Evolutionary conservation across 495 filamentous ascomycete species (phyloP).

Genomic region (Mytilinidion resinicola): DNA sequence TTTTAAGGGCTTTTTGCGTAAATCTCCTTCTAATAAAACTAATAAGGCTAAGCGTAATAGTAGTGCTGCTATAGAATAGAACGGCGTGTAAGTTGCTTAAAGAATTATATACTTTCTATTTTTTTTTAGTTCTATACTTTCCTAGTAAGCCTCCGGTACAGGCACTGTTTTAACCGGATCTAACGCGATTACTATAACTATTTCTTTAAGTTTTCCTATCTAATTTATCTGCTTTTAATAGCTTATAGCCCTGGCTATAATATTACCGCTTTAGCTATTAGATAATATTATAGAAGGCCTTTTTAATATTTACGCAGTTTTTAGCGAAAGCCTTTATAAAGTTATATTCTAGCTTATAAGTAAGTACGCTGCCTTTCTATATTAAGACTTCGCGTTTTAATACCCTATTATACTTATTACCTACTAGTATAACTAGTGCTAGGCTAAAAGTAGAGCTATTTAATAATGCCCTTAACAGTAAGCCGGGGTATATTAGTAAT

Average conservation of each 20-base stretch:
- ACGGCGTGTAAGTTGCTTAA: too few relatives aligned
- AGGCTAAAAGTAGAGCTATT: conserved; percentile 54
- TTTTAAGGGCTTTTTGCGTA: too few relatives aligned
- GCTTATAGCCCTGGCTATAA: neutral
- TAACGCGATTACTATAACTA: neutral
- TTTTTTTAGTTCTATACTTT: conserved; percentile 1
- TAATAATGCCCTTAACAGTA: conserved; percentile 61
- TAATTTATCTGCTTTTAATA: neutral
- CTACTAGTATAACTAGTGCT: conserved; percentile 94
- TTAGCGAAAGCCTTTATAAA: conserved; percentile 99
- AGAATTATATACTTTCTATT: conserved; percentile 19
- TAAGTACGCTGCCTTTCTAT: conserved; percentile 88
- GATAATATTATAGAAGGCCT: conserved; percentile 97
- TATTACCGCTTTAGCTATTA: conserved; percentile 71
- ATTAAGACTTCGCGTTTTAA: conserved; percentile 94
- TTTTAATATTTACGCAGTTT: conserved; percentile 98
- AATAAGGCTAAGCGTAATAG: too few relatives aligned
- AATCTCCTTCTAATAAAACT: too few relatives aligned
- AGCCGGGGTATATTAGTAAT: conserved; percentile 58
- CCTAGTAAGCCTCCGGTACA: neutral
- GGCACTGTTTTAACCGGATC: neutral
- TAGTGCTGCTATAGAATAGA: too few relatives aligned
- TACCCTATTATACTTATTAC: conserved; percentile 95
- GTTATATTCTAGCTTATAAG: conserved; percentile 87
- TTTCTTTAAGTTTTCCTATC: neutral